Conservation (phyloP, 2,329 filamentous ascomycete genomes). For the Aspergillus costaricaensis region DNA sequence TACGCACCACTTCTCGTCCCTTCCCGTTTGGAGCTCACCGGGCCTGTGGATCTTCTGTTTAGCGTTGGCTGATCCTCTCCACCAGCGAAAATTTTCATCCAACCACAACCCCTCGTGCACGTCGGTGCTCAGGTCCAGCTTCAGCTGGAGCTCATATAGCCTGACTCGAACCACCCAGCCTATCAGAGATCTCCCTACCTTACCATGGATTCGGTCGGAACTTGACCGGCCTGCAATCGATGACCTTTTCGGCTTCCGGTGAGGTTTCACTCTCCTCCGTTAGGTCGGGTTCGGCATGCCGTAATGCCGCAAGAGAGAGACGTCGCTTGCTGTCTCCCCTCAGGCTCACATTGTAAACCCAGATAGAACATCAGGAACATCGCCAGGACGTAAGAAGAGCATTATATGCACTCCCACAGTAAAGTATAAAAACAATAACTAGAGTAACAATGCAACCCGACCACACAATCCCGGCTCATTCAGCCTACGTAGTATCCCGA, state of each 20-base stretch:
- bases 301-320: background rate
- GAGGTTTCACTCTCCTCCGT: conserved; percentile 3
- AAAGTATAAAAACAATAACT: no score
- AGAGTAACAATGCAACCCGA: no score
- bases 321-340: no score
- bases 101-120: background rate
- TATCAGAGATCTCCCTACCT: background rate
- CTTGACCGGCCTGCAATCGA: conserved; percentile 8
- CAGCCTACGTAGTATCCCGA: no score
- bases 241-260: conserved; percentile 15
- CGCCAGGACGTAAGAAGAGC: no score
- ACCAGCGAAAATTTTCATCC: background rate
- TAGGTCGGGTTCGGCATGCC: conserved; percentile 13
- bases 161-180: background rate
- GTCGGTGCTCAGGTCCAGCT: background rate
- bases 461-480: no score
- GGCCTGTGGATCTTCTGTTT: conserved; percentile 9
- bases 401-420: no score
- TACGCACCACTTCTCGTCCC: background rate
- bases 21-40: conserved; percentile 17
- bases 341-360: no score
- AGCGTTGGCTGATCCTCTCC: background rate
- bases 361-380: no score
- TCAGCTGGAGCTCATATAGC: background rate
- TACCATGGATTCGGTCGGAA: conserved; percentile 8